phyloP scores from a whole-genome alignment of 1,139 yeast species.

The Taphrina betulina region DNA sequence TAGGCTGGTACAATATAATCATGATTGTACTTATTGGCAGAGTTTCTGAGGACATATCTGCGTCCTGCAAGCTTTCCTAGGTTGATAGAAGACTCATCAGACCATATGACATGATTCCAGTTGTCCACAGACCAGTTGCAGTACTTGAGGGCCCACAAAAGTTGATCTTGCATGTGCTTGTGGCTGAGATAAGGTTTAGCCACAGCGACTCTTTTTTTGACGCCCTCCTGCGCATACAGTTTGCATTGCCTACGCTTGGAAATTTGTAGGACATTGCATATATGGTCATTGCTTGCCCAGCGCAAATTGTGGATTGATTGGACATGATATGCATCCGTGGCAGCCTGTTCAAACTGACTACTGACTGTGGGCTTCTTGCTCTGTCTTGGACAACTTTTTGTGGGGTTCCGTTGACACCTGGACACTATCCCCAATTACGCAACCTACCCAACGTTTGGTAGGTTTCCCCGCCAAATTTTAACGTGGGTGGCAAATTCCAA shows the following conservation, averaged over 20 bases:
- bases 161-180: background rate
- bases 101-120: slow-evolving; percentile 3
- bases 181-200: background rate
- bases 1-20: background rate
- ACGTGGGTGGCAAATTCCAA: too few relatives aligned
- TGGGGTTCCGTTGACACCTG: too few relatives aligned
- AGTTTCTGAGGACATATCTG: background rate
- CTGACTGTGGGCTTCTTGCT: too few relatives aligned
- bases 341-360: too few relatives aligned
- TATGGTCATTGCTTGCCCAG: background rate
- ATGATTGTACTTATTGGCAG: background rate
- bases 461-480: too few relatives aligned
- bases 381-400: too few relatives aligned
- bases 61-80: slow-evolving; percentile 6
- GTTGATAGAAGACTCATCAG: slow-evolving; percentile 7
- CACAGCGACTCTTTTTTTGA: background rate
- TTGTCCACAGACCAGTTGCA: background rate
- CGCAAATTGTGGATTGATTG: background rate
- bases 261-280: background rate
- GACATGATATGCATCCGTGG: background rate
- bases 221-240: background rate
- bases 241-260: background rate
- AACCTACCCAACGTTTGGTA: too few relatives aligned
- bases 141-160: background rate
- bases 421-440: too few relatives aligned